Conservation (phyloP, 2,329 filamentous ascomycete species). For the Pestalotiopsis sp. region DNA sequence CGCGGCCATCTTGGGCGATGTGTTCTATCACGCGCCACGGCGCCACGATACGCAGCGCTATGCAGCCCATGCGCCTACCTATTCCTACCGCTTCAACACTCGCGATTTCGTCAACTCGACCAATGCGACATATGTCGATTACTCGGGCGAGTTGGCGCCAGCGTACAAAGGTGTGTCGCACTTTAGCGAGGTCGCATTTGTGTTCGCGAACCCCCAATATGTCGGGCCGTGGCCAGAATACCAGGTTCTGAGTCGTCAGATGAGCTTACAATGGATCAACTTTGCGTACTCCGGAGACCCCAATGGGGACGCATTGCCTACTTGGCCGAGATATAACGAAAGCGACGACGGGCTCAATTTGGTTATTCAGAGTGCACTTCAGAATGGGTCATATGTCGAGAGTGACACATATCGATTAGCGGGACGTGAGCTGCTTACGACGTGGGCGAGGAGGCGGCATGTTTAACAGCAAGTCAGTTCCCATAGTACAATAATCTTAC, state of each 20-base stretch:
- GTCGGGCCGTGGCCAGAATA: conserved; percentile 28
- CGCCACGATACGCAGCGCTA: conserved; percentile 56
- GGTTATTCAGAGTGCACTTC: conserved; percentile 32
- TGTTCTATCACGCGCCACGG: conserved; percentile 56
- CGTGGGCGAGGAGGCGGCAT: conserved; percentile 29
- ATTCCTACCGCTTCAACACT: conserved; percentile 66
- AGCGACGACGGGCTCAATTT: conserved; percentile 29
- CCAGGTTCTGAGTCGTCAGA: conserved; percentile 26
- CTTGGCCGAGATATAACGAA: conserved; percentile 32
- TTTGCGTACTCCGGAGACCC: conserved; percentile 30
- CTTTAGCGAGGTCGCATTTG: conserved; percentile 43
- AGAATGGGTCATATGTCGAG: conserved; percentile 33
- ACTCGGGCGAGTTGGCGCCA: conserved; percentile 24
- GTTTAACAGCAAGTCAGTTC: conserved; percentile 10
- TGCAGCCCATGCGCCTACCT: conserved; percentile 51
- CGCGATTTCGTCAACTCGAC: conserved; percentile 20
- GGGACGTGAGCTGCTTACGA: conserved; percentile 34
- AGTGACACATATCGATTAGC: conserved; percentile 33
- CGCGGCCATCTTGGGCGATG: conserved; percentile 58
- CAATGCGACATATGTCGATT: conserved; percentile 6
- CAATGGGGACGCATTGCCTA: conserved; percentile 25
- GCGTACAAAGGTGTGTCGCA: conserved; percentile 35
- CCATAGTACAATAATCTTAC: too few relatives aligned
- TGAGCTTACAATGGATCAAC: conserved; percentile 31
- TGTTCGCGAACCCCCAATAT: conserved; percentile 35